phyloP scores from a whole-genome alignment of 345 rosid species.

The Brassica napus region DNA sequence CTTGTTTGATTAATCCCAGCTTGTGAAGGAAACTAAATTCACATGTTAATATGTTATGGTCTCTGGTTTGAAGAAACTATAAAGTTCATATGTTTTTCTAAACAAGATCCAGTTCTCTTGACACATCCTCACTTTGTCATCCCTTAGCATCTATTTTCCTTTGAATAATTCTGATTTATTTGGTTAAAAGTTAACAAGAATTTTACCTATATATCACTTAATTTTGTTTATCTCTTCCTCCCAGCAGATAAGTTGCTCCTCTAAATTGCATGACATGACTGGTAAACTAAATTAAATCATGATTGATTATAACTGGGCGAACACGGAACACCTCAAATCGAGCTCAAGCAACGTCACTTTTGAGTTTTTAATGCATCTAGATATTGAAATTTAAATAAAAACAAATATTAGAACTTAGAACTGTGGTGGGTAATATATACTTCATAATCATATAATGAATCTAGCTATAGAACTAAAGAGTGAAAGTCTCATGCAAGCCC shows the following conservation, averaged over 20 bases:
- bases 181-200: neutral
- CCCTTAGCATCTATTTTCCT: neutral
- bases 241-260: neutral
- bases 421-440: neutral
- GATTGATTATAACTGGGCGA: neutral
- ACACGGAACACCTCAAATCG: neutral
- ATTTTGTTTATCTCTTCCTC: neutral
- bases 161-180: neutral
- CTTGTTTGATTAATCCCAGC: neutral
- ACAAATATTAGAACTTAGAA: neutral
- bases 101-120: neutral
- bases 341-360: neutral
- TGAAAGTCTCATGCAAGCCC: too few species aligned
- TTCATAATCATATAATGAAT: neutral
- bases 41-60: neutral
- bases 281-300: neutral
- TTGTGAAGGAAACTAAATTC: neutral
- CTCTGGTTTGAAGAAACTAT: neutral
- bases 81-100: neutral
- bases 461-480: too few species aligned
- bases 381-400: neutral
- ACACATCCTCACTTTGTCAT: neutral
- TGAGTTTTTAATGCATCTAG: neutral
- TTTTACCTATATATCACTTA: neutral
- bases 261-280: slow-evolving; percentile 6